Conservation (phyloP, 345 rosid genomes). For the Populus euphratica region DNA sequence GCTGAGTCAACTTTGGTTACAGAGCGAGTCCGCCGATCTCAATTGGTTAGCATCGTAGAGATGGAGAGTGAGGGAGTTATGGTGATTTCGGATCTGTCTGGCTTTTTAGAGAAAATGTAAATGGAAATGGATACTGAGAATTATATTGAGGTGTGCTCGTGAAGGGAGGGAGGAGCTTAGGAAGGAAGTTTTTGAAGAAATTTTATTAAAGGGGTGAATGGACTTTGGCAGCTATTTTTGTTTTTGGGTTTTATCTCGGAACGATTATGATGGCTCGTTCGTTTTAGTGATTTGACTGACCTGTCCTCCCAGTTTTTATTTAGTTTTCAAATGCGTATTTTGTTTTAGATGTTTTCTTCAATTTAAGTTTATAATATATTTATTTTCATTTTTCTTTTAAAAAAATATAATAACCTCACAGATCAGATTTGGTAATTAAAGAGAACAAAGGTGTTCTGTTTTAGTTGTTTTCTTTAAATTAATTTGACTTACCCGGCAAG, state of each 20-base stretch:
- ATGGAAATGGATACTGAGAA: neutral
- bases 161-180: slow-evolving; percentile 31
- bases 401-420: too few species aligned
- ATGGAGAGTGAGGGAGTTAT: slow-evolving; percentile 5
- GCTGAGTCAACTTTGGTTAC: slow-evolving; percentile 36
- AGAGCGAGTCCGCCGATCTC: slow-evolving; percentile 35
- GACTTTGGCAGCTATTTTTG: neutral
- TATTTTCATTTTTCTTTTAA: too few species aligned
- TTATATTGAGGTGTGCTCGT: neutral
- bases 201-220: neutral
- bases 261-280: slow-evolving; percentile 6
- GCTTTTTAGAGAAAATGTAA: slow-evolving; percentile 18
- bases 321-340: neutral
- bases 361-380: too few species aligned
- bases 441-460: too few species aligned
- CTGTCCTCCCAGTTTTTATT: neutral
- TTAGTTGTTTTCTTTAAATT: too few species aligned
- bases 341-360: too few species aligned
- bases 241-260: too few species aligned
- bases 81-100: slow-evolving; percentile 19
- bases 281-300: neutral
- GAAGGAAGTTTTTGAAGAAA: slow-evolving; percentile 35
- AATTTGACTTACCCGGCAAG: too few species aligned
- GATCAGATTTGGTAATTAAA: too few species aligned
- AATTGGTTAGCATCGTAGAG: slow-evolving; percentile 29